Conservation (phyloP, 163 green algal genomes). For the Prototheca cutis region DNA sequence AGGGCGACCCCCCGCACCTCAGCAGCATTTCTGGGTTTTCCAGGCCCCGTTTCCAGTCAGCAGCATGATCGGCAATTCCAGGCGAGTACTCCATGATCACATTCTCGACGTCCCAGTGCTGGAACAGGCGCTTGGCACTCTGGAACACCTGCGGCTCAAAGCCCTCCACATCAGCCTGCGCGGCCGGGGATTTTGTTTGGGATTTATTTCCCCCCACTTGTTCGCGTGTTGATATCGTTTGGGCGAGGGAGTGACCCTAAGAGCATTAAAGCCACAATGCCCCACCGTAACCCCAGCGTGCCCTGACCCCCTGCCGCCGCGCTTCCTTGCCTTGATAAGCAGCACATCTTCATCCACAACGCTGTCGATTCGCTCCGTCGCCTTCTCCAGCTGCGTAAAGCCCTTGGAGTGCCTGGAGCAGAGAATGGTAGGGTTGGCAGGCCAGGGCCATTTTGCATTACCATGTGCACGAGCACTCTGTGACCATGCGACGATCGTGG, state of each 20-base stretch:
- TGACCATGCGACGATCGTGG: no score
- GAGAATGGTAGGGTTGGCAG: not conserved
- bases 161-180: conserved; percentile 58
- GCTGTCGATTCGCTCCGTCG: not conserved
- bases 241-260: no score
- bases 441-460: no score
- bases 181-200: not conserved
- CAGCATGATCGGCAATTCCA: conserved; percentile 13
- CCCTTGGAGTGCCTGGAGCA: not conserved
- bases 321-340: no score
- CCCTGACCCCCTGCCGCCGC: no score
- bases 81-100: conserved; percentile 59
- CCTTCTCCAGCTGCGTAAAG: not conserved
- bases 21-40: no score
- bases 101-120: conserved; percentile 21
- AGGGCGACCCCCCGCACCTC: no score
- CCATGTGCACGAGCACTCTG: no score
- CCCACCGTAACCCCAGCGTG: no score
- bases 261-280: no score
- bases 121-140: conserved; percentile 6
- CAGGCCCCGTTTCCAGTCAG: no score
- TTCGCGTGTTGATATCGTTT: no score
- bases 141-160: conserved; percentile 55
- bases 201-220: not conserved
- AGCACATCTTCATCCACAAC: not conserved